These are phyloP conservation scores for Haberlea rhodopensis DNA, from an alignment of 257 asterid genomes.

Conservation along the genomic window DNA sequence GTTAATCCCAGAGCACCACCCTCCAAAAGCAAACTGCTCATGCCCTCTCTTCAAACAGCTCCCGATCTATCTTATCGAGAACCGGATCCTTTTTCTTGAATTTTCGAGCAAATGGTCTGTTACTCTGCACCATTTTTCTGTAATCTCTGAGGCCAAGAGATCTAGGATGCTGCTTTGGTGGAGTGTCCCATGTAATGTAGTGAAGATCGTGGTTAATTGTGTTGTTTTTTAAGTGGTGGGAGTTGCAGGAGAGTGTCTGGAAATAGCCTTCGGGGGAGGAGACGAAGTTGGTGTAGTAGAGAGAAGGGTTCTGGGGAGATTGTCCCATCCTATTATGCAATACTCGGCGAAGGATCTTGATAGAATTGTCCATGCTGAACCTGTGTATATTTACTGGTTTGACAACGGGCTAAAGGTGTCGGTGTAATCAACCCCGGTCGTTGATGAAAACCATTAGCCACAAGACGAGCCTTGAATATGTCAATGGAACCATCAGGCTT, in stretches of 20 bases:
- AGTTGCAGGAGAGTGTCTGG: constrained; percentile 78
- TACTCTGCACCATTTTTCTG: constrained; percentile 60
- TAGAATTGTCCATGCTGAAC: constrained; percentile 86
- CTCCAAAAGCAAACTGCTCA: constrained; percentile 59
- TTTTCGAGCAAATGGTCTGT: constrained; percentile 77
- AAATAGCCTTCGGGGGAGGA: constrained; percentile 88
- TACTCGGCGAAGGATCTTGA: constrained; percentile 81
- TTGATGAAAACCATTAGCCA: too few species aligned
- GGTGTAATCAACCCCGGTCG: too few species aligned
- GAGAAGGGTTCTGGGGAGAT: constrained; percentile 82
- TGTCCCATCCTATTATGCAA: constrained; percentile 75
- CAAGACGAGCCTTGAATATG: too few species aligned
- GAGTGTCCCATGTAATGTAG: constrained; percentile 79
- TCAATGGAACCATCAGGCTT: too few species aligned
- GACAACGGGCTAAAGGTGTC: too few species aligned
- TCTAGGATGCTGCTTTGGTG: constrained; percentile 84
- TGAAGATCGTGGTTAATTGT: constrained; percentile 81
- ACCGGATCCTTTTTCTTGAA: constrained; percentile 71
- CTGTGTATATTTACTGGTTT: constrained; percentile 45
- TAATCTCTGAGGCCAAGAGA: constrained; percentile 71
- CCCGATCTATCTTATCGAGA: constrained; percentile 66
- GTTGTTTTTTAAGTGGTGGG: constrained; percentile 56
- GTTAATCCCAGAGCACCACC: constrained; percentile 54
- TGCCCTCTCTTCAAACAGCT: constrained; percentile 51
- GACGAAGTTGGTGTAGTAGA: constrained; percentile 82